A percentile compares a stretch with the other conserved stretches of the same genome.
Conservation (phyloP, 2,329 filamentous ascomycete genomes). For the Samsoniella hepiali region DNA sequence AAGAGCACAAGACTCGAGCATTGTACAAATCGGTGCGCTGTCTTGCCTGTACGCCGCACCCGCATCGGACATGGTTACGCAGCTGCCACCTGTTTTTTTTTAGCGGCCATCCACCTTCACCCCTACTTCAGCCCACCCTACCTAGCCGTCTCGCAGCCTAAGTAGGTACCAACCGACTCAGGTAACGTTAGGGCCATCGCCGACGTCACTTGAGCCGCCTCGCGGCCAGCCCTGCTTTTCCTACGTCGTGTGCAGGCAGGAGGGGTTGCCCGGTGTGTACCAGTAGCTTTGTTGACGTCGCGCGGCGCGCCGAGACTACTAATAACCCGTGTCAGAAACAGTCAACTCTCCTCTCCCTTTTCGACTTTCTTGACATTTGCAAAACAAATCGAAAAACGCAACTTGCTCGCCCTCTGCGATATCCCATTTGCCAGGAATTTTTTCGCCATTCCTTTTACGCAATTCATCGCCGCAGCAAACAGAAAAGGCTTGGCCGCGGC, state of each 20-base stretch:
- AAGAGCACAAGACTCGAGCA: neutral
- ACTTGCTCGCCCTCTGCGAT: neutral
- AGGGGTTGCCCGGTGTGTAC: too few relatives aligned
- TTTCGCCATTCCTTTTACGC: too few relatives aligned
- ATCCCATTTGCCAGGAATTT: neutral
- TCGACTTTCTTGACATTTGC: too few relatives aligned
- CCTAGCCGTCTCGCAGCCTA: too few relatives aligned
- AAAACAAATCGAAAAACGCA: too few relatives aligned
- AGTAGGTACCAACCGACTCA: too few relatives aligned
- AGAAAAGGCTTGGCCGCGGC: neutral
- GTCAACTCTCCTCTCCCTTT: too few relatives aligned
- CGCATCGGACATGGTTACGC: neutral
- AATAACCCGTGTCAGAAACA: too few relatives aligned
- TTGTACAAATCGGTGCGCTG: neutral
- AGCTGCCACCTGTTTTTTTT: neutral
- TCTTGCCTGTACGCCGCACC: neutral
- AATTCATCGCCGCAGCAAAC: neutral
- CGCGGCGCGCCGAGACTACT: too few relatives aligned
- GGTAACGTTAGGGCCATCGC: neutral
- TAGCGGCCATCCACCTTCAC: neutral
- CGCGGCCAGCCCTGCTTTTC: neutral
- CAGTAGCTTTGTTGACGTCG: too few relatives aligned
- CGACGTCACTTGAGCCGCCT: conserved; percentile 17
- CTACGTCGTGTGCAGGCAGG: neutral
- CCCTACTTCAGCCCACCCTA: neutral